These are phyloP conservation scores for Penicillium soppii DNA, from an alignment of 495 filamentous ascomycete species.

Conservation along the genomic window DNA sequence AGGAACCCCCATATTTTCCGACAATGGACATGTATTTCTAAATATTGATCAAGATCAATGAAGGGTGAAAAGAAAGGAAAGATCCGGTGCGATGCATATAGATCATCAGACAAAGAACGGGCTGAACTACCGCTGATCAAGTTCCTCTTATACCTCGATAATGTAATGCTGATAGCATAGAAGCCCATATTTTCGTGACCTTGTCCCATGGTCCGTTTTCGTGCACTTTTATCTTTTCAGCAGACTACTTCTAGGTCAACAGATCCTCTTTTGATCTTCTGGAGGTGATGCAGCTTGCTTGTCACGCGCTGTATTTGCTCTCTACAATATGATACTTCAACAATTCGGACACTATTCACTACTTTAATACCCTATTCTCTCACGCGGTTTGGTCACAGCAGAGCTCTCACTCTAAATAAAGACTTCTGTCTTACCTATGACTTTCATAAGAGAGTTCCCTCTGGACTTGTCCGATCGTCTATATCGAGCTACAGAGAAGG, in stretches of 20 bases:
- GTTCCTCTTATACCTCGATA: constrained; percentile 10
- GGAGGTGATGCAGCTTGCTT: constrained; percentile 10
- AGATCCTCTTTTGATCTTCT: constrained; percentile 21
- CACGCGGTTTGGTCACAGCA: constrained; percentile 13
- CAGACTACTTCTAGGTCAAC: constrained; percentile 34
- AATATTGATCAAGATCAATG: constrained; percentile 5
- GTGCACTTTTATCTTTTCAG: constrained; percentile 26
- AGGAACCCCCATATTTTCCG: constrained; percentile 4
- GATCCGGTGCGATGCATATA: constrained; percentile 17
- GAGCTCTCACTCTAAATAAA: constrained; percentile 15
- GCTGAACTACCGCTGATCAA: constrained; percentile 13
- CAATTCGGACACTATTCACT: constrained; percentile 1
- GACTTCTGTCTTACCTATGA: constrained; percentile 14
- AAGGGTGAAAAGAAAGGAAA: background rate
- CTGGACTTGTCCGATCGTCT: constrained; percentile 31
- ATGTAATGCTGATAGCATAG: constrained; percentile 40
- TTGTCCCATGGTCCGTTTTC: constrained; percentile 45
- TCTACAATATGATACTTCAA: constrained; percentile 19
- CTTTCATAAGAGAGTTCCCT: constrained; percentile 13
- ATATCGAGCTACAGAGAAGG: constrained; percentile 31
- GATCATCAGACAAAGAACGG: constrained; percentile 25
- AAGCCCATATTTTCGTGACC: constrained; percentile 25
- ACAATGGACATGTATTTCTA: constrained; percentile 13
- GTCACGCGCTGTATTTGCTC: constrained; percentile 22
- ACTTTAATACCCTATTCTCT: constrained; percentile 5